A percentile compares a stretch with the other conserved stretches of the same genome.
Evolutionary conservation across 1,139 yeast species (phyloP).

Genomic region (Geotrichum europaeum): DNA sequence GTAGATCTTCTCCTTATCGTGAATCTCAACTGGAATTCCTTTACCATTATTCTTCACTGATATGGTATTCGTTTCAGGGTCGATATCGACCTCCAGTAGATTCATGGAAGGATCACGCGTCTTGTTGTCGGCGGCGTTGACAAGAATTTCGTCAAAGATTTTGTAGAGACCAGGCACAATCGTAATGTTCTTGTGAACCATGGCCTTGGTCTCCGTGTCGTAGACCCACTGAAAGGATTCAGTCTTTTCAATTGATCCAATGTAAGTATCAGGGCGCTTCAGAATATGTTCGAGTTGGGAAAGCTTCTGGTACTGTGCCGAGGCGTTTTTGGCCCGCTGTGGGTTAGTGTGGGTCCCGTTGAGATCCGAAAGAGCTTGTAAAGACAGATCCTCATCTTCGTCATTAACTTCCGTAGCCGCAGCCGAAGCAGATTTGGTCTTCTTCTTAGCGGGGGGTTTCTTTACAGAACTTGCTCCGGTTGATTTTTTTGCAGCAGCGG

Average conservation of each 20-base stretch:
- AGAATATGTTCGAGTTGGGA: constrained; percentile 94
- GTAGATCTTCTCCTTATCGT: constrained; percentile 82
- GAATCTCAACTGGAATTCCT: constrained; percentile 95
- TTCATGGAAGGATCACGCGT: constrained; percentile 91
- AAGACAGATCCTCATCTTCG: background rate
- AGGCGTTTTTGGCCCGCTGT: constrained; percentile 41
- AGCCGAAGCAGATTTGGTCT: constrained; percentile 7
- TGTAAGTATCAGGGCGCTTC: constrained; percentile 96
- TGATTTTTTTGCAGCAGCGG: constrained; percentile 1
- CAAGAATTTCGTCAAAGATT: constrained; percentile 94
- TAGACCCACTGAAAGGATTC: constrained; percentile 82
- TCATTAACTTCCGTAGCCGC: background rate
- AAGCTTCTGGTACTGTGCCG: constrained; percentile 86
- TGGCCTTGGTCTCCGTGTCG: constrained; percentile 61
- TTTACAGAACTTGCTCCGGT: constrained; percentile 10
- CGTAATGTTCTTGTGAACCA: constrained; percentile 57
- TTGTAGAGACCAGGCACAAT: constrained; percentile 95
- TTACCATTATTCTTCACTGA: constrained; percentile 87
- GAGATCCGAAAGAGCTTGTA: constrained; percentile 10
- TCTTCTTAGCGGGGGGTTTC: constrained; percentile 17
- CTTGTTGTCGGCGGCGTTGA: constrained; percentile 97
- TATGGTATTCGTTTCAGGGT: constrained; percentile 66
- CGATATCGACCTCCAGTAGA: constrained; percentile 71
- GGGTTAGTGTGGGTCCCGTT: constrained; percentile 12
- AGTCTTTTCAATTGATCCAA: constrained; percentile 86